Evolutionary conservation across 2,329 filamentous ascomycete genomes (phyloP).

Genomic region (Aspergillus fischeri): DNA sequence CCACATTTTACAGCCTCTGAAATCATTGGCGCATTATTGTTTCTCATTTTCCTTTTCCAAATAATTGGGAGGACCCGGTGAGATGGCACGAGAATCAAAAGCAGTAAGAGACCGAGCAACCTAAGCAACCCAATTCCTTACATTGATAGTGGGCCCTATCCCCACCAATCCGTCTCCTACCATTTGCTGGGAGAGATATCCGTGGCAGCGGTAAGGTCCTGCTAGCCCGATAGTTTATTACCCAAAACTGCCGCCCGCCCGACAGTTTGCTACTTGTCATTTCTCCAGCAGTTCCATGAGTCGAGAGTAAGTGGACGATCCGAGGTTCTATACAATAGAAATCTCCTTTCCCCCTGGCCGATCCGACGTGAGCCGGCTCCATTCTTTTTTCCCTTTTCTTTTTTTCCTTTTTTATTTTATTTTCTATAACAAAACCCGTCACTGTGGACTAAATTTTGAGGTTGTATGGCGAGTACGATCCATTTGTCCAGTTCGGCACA

Average conservation of each 20-base stretch:
- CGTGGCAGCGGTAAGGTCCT: slow-evolving; percentile 9
- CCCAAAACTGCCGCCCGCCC: neutral
- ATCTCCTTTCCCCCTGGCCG: neutral
- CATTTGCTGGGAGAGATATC: slow-evolving; percentile 13
- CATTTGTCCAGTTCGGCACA: neutral
- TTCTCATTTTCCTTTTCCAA: neutral
- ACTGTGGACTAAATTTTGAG: neutral
- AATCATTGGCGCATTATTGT: neutral
- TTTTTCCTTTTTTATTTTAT: too few species aligned
- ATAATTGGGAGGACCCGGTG: neutral
- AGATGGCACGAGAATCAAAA: neutral
- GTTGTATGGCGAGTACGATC: neutral
- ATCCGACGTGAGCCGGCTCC: neutral
- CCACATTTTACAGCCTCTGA: neutral
- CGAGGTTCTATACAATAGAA: too few species aligned
- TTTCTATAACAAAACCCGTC: too few species aligned
- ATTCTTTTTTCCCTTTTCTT: too few species aligned
- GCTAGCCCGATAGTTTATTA: slow-evolving; percentile 9
- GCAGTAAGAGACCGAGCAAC: neutral
- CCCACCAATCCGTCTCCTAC: neutral
- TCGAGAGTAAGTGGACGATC: neutral
- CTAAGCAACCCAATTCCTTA: neutral
- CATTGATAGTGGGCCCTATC: slow-evolving; percentile 4
- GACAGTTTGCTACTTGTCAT: neutral
- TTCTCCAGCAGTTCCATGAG: neutral